Evolutionary conservation across 768 basidiomycete genomes (phyloP), one percentile per base, ranked within the genome.

Genomic region (Russula ochroleuca): DNA sequence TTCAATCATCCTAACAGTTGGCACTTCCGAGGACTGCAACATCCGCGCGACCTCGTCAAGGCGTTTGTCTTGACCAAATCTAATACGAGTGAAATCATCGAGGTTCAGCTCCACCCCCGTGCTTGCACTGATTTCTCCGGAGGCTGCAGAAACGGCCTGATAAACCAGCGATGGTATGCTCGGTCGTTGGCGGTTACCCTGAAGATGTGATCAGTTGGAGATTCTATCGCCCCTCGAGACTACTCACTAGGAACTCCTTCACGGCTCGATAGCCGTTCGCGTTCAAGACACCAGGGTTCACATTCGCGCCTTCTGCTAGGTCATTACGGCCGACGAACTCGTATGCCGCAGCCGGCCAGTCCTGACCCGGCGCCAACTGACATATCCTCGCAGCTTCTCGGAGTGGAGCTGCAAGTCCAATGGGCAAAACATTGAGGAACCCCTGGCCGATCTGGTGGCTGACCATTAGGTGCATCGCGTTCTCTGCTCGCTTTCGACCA

Each of bases 11-110:
- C 78, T 83, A 51, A 96, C 81, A 2, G 84, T 81, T 0, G 88
- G 81, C 19, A 90, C 74, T 2, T 76, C 77, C 1, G 90, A 90
- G 0, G 92, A 96, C 67, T 90, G 92, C 19, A 99, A 74, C 83
- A 98, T 90, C 1, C 93, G 83, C 14, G 88, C 87, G 5, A 96
- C 94, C 72, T 99, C 97, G 50, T 94, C 90, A 37, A 99, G 73
- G 41, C 96, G 81, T 21, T 89, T 82, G 75, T 99, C 97, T 66
- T 91, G 85, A 8, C 90, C 90, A 70, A 98, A 98, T 4, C 96
- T 85, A 54, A 94, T 88, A 57, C 85, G 85, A 0, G 90, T 84
- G 75, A 90, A 88, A 54, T 88, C 86, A 52, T 87, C 83, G 41
- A 86, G 73, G 55, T 85, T 84, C 5, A 92, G 75, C 60, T 92